Conservation (phyloP, 1,139 yeast species). For the Protomyces arabidopsidicola region DNA sequence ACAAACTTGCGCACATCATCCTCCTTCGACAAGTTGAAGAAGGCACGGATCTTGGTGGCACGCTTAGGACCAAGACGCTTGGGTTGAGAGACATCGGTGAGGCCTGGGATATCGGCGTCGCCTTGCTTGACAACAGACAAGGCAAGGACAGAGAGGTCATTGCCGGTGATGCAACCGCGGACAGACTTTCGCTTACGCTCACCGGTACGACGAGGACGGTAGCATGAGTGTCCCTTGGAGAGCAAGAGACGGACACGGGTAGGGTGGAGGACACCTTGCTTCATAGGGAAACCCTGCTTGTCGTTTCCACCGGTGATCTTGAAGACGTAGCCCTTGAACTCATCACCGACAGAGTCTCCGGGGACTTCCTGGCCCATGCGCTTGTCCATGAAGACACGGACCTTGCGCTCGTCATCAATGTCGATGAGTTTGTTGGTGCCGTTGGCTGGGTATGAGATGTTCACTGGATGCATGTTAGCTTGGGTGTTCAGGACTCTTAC, state of each 20-base stretch:
- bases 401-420: constrained; percentile 98
- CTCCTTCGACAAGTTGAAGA: constrained; percentile 97
- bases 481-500: too few species aligned
- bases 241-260: constrained; percentile 97
- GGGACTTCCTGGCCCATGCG: constrained; percentile 99
- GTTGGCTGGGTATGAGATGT: constrained; percentile 99
- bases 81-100: constrained; percentile 91
- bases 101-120: constrained; percentile 90
- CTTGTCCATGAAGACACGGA: constrained; percentile 98
- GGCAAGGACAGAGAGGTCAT: constrained; percentile 93
- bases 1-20: constrained; percentile 94
- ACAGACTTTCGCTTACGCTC: constrained; percentile 99
- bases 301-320: constrained; percentile 99
- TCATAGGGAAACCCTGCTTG: constrained; percentile 99
- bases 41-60: constrained; percentile 99
- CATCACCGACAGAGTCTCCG: constrained; percentile 97
- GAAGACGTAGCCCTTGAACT: constrained; percentile 98
- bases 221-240: constrained; percentile 94
- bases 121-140: constrained; percentile 96
- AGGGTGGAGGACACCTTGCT: constrained; percentile 94
- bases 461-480: constrained; percentile 36
- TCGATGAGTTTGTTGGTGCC: constrained; percentile 98
- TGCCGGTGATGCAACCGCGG: constrained; percentile 98
- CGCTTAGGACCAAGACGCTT: constrained; percentile 99
- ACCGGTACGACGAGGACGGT: constrained; percentile 99